A percentile compares a stretch with the other conserved stretches of the same genome.
These are phyloP conservation scores for Mycena chlorophos DNA, from an alignment of 768 basidiomycete species.

Conservation along the genomic window DNA sequence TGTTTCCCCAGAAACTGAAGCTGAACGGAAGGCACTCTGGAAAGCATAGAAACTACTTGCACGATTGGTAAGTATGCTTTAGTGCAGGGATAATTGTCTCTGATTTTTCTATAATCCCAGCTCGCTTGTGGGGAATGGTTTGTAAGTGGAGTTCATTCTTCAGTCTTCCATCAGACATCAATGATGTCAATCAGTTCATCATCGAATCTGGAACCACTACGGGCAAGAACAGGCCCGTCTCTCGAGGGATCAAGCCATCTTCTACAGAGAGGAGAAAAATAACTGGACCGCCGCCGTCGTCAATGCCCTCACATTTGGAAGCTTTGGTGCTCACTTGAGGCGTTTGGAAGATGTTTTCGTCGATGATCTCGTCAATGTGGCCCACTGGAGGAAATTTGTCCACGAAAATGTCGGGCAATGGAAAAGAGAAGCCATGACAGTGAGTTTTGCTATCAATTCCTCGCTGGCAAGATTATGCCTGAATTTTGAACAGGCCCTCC, in stretches of 20 bases:
- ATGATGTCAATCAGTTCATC: constrained; percentile 37
- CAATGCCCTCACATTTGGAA: constrained; percentile 46
- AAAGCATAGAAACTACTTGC: constrained; percentile 46
- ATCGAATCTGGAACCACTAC: constrained; percentile 54
- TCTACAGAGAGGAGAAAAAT: constrained; percentile 33
- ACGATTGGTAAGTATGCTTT: constrained; percentile 39
- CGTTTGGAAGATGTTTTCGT: constrained; percentile 50
- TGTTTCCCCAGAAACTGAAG: neutral
- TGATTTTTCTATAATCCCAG: constrained; percentile 28
- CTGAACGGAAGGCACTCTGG: constrained; percentile 27
- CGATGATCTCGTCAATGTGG: constrained; percentile 55
- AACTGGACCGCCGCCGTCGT: constrained; percentile 34
- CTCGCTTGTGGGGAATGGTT: constrained; percentile 50
- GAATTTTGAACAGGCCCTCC: too few species aligned
- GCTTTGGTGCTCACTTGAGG: constrained; percentile 40
- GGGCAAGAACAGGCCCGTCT: constrained; percentile 57
- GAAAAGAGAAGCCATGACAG: constrained; percentile 41
- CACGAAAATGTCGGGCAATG: constrained; percentile 46
- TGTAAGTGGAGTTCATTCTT: constrained; percentile 31
- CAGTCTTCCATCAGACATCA: neutral
- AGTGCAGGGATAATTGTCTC: neutral
- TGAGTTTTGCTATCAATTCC: constrained; percentile 33
- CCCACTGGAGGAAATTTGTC: constrained; percentile 54
- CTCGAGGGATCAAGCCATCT: constrained; percentile 50
- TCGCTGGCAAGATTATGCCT: too few species aligned